A percentile compares a stretch with the other conserved stretches of the same genome.
Conservation (phyloP, 2,329 filamentous ascomycete genomes). For the Aspergillus alliaceus region DNA sequence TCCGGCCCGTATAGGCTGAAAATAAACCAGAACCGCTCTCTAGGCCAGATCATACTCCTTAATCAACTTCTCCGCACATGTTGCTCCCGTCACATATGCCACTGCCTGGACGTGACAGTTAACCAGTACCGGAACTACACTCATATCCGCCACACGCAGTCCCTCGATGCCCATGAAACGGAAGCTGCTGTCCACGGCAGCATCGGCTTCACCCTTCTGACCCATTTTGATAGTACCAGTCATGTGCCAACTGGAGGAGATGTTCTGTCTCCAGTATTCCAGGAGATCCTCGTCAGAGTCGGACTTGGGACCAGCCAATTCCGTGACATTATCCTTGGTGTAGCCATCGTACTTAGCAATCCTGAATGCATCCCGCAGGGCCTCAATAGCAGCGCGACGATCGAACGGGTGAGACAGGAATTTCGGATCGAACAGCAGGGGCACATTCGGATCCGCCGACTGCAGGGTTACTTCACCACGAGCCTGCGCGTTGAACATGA, state of each 20-base stretch:
- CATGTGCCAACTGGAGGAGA: slow-evolving; percentile 56
- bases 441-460: slow-evolving; percentile 52
- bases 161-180: slow-evolving; percentile 38
- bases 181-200: slow-evolving; percentile 50
- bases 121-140: slow-evolving; percentile 40
- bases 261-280: slow-evolving; percentile 46
- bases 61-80: slow-evolving; percentile 53
- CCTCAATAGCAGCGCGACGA: slow-evolving; percentile 50
- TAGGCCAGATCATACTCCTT: slow-evolving; percentile 42
- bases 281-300: slow-evolving; percentile 49
- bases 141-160: slow-evolving; percentile 47
- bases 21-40: neutral
- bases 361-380: slow-evolving; percentile 44
- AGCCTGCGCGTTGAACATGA: slow-evolving; percentile 56
- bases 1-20: no score
- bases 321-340: slow-evolving; percentile 44
- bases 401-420: slow-evolving; percentile 58
- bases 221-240: slow-evolving; percentile 61
- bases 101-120: slow-evolving; percentile 55
- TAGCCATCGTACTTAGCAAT: slow-evolving; percentile 48
- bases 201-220: slow-evolving; percentile 38
- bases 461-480: slow-evolving; percentile 54
- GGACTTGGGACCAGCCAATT: slow-evolving; percentile 28
- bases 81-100: slow-evolving; percentile 56
- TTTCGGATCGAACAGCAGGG: slow-evolving; percentile 55